A percentile compares a stretch with the other conserved stretches of the same genome.
These are phyloP conservation scores for Phytophthora pluvialis DNA, from an alignment of 352 stramenopile genomes.

Conservation along the genomic window DNA sequence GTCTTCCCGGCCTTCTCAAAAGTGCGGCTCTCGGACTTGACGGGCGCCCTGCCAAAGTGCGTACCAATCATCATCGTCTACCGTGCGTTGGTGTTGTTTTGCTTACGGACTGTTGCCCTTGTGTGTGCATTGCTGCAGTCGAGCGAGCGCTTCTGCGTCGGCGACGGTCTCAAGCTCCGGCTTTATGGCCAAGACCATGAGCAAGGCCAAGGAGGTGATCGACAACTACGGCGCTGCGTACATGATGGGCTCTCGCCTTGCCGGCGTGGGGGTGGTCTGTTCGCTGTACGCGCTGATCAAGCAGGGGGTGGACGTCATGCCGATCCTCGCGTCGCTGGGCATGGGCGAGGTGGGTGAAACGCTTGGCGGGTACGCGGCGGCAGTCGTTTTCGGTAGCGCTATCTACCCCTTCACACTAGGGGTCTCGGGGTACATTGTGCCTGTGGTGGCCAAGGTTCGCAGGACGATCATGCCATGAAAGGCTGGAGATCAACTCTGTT, in stretches of 20 bases:
- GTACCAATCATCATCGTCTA: neutral
- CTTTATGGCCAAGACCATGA: slow-evolving; percentile 69
- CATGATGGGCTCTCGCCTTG: slow-evolving; percentile 88
- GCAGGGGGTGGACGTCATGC: slow-evolving; percentile 85
- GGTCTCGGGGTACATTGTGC: slow-evolving; percentile 76
- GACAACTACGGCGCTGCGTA: slow-evolving; percentile 90
- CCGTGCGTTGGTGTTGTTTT: neutral
- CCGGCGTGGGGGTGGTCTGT: slow-evolving; percentile 78
- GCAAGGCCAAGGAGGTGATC: slow-evolving; percentile 73
- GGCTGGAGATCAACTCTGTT: neutral
- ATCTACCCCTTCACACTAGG: slow-evolving; percentile 86
- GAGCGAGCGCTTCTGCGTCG: slow-evolving; percentile 17
- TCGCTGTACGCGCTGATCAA: slow-evolving; percentile 79
- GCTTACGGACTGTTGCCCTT: slow-evolving; percentile 1
- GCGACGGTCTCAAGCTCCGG: slow-evolving; percentile 29
- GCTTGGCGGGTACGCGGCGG: slow-evolving; percentile 76
- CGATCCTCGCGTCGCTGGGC: slow-evolving; percentile 71
- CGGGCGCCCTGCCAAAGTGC: slow-evolving; percentile 64
- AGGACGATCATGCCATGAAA: slow-evolving; percentile 51
- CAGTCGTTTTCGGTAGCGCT: slow-evolving; percentile 78
- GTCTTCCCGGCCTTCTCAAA: slow-evolving; percentile 75
- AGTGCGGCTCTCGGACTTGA: slow-evolving; percentile 75
- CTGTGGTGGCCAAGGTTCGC: slow-evolving; percentile 68
- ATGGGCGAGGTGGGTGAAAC: slow-evolving; percentile 76
- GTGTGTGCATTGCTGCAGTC: slow-evolving; percentile 29